Base-by-base conservation (phyloP, 108 stramenopile genomes). In the Cyclotella atomus region DNA sequence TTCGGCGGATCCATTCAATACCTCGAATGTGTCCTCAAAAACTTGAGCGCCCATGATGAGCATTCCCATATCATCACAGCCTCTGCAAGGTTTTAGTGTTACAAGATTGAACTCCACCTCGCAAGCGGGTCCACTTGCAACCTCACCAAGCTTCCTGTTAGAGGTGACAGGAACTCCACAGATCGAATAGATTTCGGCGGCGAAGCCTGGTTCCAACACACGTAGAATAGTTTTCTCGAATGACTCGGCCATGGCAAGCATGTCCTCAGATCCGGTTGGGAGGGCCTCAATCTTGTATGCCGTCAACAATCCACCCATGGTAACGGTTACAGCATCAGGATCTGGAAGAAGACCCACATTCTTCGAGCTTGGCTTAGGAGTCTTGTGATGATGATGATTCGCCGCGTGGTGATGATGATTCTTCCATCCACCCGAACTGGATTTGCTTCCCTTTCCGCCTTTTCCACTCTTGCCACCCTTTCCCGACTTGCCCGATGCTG, bases 281-380 rank as follows among this genome's bases (percentile, higher is more conserved):
- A 63, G 34, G 1, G 63, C 45, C 14, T 55, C 34, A 55, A 28
- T 36, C 27, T 77, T 57, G 0, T 34, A 29, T n/a, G 69, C 69
- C 25, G 23, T 32, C 55, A 70, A 57, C 28, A 34, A 15, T 25
- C 76, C 76, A 36, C 76, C 76, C 76, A 77, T 77, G 6, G 64
- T 65, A 10, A 77, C 56, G 34, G 68, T 44, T 7, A 77, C 69
- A 46, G 15, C 29, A 14, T 50, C 67, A 4, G 23, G 47, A 19
- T 27, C 25, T 23, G 61, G 61, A 19, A 44, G 53, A 32, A 56
- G 36, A 14, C 61, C 61, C 8, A 41, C 21, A 44, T 62, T 35
- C 7, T 35, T 62, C 0, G 36, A 16, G 16, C 4, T 43, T 2
- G 61, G 41, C 16, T 62, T 62, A 20, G 38, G 38, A 1, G 16